Base-by-base conservation (phyloP, 805 yeast genomes). In the Candida ovalis region DNA sequence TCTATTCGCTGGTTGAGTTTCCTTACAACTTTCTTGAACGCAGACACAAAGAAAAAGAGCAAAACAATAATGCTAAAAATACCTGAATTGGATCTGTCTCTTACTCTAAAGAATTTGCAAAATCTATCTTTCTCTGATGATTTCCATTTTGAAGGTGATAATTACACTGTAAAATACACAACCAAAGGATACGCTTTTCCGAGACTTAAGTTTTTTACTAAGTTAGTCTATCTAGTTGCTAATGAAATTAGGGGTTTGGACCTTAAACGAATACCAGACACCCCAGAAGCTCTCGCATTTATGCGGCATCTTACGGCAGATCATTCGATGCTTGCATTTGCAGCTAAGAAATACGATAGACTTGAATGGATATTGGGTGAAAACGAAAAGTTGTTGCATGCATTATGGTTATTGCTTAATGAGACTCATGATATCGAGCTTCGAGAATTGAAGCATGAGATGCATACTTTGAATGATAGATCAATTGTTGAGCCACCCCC, bases 301-400 rank as follows among this genome's bases (percentile, higher is more conserved):
- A 10, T 64, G 1, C 15, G 36, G 2, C 49, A 44, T 28, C 28
- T 65, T 17, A 56, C 51, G 30, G 64, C 63, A 17, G 59, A 63
- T 15, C 52, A 61, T 52, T 52, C 60, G 18, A 43, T 44, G 18
- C 48, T 65, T 21, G 62, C 71, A 61, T 60, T 76, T 60, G 83
- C 77, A 55, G 82, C 84, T 73, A 80, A 81, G 50, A 70, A 78
- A 46, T 87, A 84, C 61, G 96, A 90, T 63, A 69, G 91, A 40
- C 60, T 90, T 7, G 94, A 88, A 55, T 84, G 89, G 88, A 58
- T 78, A 9, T 66, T 75, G 46, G 81, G 77, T 17, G 70, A 72
- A 21, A 67, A 66, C 33, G 71, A 74, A 39, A 60, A 69, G 19
- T 59, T 76, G 6, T 48, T 81, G 17, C 70, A 70, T 25, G 71